Base-by-base conservation (phyloP, 345 rosid genomes). In the Dimocarpus longan region DNA sequence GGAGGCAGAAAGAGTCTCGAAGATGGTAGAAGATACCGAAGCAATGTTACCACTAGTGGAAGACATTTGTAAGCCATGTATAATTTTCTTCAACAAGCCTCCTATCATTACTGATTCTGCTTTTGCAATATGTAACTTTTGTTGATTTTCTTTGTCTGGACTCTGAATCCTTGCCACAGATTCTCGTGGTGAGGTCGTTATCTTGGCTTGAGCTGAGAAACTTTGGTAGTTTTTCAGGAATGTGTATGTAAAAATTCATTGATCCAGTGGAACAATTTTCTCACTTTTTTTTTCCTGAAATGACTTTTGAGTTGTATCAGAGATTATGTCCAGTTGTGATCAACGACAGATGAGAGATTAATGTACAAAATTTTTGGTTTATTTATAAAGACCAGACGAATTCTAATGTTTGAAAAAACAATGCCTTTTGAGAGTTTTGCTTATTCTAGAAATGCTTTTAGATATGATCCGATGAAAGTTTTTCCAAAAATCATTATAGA, bases 51-150 rank as follows among this genome's bases (percentile, higher is more conserved):
- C 79, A 83, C 68, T 92, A 24, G 89, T 84, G 70, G 79, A 71
- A 80, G 92, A 87, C 84, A 82, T 92, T 59, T 82, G 85, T 70
- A 88, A 92, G 78, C 85, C 79, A 84, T 92, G 97, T 90, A 60
- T 60, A 88, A 80, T 59, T 70, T 63, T 54, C 12, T 32, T 32
- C 39, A 39, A 52, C 46, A 22, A 3, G 46, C 66, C 10, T 56
- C 44, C 56, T 28, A 57, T 48, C 44, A 56, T 75, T 37, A 1
- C 40, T 21, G n/a, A 24, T 76, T 52, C 56, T 73, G 19, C 8
- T 15, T 50, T 40, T 21, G 59, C 39, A 26, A 42, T 68, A 74
- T 56, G 66, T 60, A 48, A 46, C 22, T 37, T 40, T 76, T 2
- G 16, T 62, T 68, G 57, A 37, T 26, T 78, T 8, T 42, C 28